Percentiles rank a stretch among this genome's conserved stretches.
phyloP scores from a whole-genome alignment of 352 stramenopile genomes.

The Phytophthora constricta region DNA sequence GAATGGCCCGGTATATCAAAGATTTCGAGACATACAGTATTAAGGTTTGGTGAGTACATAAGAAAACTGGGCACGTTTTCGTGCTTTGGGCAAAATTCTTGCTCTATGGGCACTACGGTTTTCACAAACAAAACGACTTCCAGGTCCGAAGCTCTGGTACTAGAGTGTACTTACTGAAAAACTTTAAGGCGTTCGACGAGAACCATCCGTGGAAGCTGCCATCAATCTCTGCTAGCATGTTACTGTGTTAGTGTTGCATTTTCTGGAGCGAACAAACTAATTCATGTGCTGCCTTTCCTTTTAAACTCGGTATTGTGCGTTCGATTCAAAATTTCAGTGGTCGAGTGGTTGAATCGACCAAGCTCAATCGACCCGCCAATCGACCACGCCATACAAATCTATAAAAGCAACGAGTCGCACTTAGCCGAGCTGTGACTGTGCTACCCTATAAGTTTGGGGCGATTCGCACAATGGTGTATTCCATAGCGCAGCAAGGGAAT shows the following conservation, averaged over 20 bases:
- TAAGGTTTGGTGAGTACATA: constrained; percentile 5
- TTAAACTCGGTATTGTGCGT: no score
- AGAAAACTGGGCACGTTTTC: constrained; percentile 20
- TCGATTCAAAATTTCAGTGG: no score
- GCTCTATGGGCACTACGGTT: constrained; percentile 1
- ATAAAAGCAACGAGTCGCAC: no score
- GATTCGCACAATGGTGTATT: no score
- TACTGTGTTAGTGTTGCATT: no score
- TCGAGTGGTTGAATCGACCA: no score
- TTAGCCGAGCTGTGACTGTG: no score
- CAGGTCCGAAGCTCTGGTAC: background rate
- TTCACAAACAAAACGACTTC: background rate
- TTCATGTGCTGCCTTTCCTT: no score
- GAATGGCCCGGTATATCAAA: constrained; percentile 5
- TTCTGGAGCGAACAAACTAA: constrained; percentile 1
- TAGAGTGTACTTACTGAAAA: background rate
- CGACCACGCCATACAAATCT: no score
- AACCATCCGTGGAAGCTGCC: constrained; percentile 14
- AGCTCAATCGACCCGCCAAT: no score
- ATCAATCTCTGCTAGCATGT: constrained; percentile 16
- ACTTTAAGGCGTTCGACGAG: constrained; percentile 9
- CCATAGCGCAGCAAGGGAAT: no score
- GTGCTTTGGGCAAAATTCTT: constrained; percentile 2
- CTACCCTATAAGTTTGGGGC: no score
- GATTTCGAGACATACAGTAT: constrained; percentile 6